These are phyloP conservation scores for Paraphaeosphaeria sporulosa DNA, from an alignment of 2,329 filamentous ascomycete genomes.

Conservation along the genomic window DNA sequence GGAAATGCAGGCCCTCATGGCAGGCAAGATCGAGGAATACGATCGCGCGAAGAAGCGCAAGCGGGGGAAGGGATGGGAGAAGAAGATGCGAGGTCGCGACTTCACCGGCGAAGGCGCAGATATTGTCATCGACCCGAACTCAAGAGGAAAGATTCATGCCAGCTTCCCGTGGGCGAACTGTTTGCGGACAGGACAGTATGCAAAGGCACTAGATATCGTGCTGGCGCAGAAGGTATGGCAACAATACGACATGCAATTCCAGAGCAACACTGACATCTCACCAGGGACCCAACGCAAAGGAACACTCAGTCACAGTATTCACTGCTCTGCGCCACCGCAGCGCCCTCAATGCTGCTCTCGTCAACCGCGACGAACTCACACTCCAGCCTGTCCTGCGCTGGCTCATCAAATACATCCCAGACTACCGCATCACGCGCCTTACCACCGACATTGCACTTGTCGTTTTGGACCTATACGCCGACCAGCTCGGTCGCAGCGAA, in stretches of 20 bases:
- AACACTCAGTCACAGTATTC: conserved; percentile 74
- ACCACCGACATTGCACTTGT: conserved; percentile 85
- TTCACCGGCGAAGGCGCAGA: conserved; percentile 85
- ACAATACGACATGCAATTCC: background rate
- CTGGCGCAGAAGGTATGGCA: conserved; percentile 57
- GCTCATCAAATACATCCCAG: conserved; percentile 80
- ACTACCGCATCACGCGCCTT: conserved; percentile 81
- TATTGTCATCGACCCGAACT: conserved; percentile 83
- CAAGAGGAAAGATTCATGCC: conserved; percentile 68
- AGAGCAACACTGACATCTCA: background rate
- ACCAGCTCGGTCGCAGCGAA: conserved; percentile 75
- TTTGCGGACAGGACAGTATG: conserved; percentile 79
- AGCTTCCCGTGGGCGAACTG: conserved; percentile 81
- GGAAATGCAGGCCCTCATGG: conserved; percentile 83
- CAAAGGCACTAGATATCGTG: conserved; percentile 79
- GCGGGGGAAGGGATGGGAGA: conserved; percentile 66
- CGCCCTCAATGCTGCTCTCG: conserved; percentile 80
- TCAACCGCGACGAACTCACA: conserved; percentile 79
- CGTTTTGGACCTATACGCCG: conserved; percentile 85
- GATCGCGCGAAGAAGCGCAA: conserved; percentile 75
- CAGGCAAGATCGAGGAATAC: conserved; percentile 78
- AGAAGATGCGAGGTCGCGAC: conserved; percentile 73
- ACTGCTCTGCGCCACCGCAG: conserved; percentile 87
- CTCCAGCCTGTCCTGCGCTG: conserved; percentile 85
- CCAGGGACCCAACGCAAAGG: conserved; percentile 38